Base-by-base conservation (phyloP, 495 filamentous ascomycete genomes). In the Penicillium antarcticum region DNA sequence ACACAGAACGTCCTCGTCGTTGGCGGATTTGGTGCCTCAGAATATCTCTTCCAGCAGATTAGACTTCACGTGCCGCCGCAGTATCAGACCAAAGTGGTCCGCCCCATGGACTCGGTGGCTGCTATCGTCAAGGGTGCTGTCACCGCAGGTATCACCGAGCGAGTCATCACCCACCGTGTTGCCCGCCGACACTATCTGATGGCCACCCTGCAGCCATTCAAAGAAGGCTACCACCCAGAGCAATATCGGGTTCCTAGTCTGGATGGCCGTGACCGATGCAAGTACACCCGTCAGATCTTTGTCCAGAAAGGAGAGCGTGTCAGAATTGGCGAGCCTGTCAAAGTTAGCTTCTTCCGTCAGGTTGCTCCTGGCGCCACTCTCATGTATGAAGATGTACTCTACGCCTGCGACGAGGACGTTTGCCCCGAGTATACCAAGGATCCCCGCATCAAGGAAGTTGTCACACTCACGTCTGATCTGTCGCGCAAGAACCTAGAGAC, bases 391-490 rank as follows among this genome's bases (percentile, higher is more conserved):
- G 95, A 98, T 75, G 91, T 97, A 42, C 70, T 98, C 42, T 98
- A 97, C 69, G 95, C 95, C 43, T 98, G 94, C 68, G 94, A 98
- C 62, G 92, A 97, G 44, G 94, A 98, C 66, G 87, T 95, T 47
- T 98, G 95, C 72, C 94, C 94, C 2, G 94, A 98, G 68, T 98
- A 98, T 62, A 97, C 92, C 54, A 98, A 97, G 64, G 94, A 98
- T 83, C 92, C 94, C 48, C 89, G 94, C 56, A 97, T 98, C 83
- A 97, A 97, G 80, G 94, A 98, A 71, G 91, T 98, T 26, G 95
- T 98, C 52, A 98, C 94, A 2, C 85, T 98, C 35, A 97, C 95
- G 8, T 96, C 91, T 38, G 94, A 98, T 68, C 80, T 98, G 32
- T 96, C 91, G 13, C 87, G 94, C 54, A 98, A 98, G 80, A 97